Evolutionary conservation across 208 protist species (phyloP), one percentile per base, ranked within the genome.

Genomic region (Acanthamoeba healyi): DNA sequence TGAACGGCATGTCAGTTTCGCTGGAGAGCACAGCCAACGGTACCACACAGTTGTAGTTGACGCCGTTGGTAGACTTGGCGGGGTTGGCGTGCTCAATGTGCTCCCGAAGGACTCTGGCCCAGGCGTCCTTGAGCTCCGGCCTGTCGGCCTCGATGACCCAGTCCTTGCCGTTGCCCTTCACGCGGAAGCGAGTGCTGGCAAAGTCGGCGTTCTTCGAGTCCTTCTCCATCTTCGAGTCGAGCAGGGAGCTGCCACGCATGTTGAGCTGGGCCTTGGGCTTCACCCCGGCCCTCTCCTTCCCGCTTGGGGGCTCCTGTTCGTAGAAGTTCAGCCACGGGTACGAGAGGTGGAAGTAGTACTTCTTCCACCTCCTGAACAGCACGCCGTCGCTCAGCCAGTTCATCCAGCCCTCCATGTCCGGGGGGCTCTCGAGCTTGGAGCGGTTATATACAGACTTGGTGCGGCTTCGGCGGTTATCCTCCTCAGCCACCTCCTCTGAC

Each of bases 61-160:
- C 84, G 36, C 84, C 84, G 2, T 29, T 36, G 40, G 15, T 4
- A 24, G 44, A 49, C 54, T 91, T 91, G 46, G 54, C 84, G 7
- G 84, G 84, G 42, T 91, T 91, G 84, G 84, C 84, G 17, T 54
- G 72, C 24, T 72, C 34, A 61, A 91, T 91, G 84, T 70, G 36
- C 22, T 6, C 29, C 2, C 84, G 84, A 2, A 91, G 1, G 10
- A 54, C 56, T 22, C 40, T 61, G 7, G 38, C 84, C 84, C 84
- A 91, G 24, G n/a, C 1, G 51, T 17, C 12, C 56, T 91, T 91
- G 84, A 34, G 24, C 1, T 72, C 29, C 5, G 58, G 26, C 14
- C 34, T 34, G 5, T 65, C 38, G 38, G 26, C 46, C 32, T 91
- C 58, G 4, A 91, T 29, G 4, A 91, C 38, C 84, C 84, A 91